These are phyloP conservation scores for Magnusiomyces tetraspermus DNA, from an alignment of 1,139 yeast species.

Conservation along the genomic window DNA sequence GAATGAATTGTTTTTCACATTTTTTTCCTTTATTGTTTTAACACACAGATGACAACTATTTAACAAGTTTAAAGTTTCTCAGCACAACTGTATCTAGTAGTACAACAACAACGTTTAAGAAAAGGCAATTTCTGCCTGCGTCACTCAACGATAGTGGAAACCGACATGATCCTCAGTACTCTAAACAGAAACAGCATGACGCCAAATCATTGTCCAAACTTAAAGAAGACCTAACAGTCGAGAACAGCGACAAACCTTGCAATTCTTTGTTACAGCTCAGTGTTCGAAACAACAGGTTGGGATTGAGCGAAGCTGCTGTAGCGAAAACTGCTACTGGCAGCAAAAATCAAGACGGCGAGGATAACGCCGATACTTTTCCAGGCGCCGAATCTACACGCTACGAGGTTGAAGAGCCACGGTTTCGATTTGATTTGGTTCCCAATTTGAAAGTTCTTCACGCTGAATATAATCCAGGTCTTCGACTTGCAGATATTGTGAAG, in stretches of 20 bases:
- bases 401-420: background rate
- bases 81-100: too few species aligned
- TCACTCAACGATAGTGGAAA: too few species aligned
- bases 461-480: background rate
- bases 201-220: too few species aligned
- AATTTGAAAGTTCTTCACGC: conserved; percentile 1
- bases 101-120: too few species aligned
- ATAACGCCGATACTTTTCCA: background rate
- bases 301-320: too few species aligned
- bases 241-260: background rate
- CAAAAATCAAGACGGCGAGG: background rate
- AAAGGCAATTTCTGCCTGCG: too few species aligned
- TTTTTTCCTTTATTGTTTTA: too few species aligned
- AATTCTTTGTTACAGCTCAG: background rate
- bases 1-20: too few species aligned
- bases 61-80: background rate
- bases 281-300: background rate
- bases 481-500: background rate
- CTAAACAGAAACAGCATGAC: too few species aligned
- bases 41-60: background rate
- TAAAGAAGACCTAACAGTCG: too few species aligned
- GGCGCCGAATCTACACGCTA: background rate
- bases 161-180: too few species aligned
- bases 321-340: too few species aligned
- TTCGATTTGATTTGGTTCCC: conserved; percentile 3